Evolutionary conservation across 2,329 filamentous ascomycete genomes (phyloP), one percentile per base, ranked within the genome.

Genomic region (Aspergillus sp.): DNA sequence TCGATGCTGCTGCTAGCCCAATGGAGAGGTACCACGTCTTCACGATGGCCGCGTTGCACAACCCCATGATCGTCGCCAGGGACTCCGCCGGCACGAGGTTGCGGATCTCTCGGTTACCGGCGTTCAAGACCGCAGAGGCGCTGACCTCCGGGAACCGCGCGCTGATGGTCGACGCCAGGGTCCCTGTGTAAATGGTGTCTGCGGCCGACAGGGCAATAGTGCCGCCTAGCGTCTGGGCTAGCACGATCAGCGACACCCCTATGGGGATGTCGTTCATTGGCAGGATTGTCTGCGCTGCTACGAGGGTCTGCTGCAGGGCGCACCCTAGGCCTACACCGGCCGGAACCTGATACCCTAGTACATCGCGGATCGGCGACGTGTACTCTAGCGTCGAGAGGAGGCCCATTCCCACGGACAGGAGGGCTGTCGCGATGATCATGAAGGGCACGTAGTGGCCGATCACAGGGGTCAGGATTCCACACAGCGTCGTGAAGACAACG

Each of bases 341-440:
- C 3, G 49, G 49, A n/a, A 54, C 53, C n/a, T 59, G 59, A 45
- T 59, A 61, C 43, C 59, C 53, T 12, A 57, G 49, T 11, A n/a
- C 50, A 48, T 39, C 48, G 19, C 5, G 59, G 44, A 39, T 61
- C 12, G 8, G 53, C 35, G 14, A 49, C 8, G 7, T 35, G 27
- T 33, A 47, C 9, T 47, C 45, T n/a, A 58, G 43, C 2, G 56
- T 58, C 19, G 8, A 55, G 4, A 56, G 37, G 1, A 59, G 53
- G 5, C 57, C 53, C 3, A 49, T 40, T 11, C 43, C 53, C 19
- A 61, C 44, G 25, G 43, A 52, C 2, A 51, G 45, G 19, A 58
- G 35, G 7, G 21, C 25, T 9, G 47, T 33, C 3, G 37, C 37
- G 4, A 50, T 4, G 19, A 48, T 19, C 11, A 47, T 56, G 17